phyloP scores from a whole-genome alignment of 495 filamentous ascomycete genomes.

The Trichoderma orchidacearum region DNA sequence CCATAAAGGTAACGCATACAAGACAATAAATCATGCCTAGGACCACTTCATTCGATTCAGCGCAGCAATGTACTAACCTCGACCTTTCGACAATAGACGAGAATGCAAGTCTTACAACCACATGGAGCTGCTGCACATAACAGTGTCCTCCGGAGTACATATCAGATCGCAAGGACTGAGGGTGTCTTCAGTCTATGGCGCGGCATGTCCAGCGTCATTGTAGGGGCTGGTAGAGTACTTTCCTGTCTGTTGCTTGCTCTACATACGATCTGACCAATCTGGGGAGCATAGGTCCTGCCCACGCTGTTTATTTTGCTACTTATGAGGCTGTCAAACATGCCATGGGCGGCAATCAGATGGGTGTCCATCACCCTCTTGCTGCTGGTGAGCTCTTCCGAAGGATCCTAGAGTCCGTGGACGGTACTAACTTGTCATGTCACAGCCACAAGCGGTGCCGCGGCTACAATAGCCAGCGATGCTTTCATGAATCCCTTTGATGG shows the following conservation, averaged over 20 bases:
- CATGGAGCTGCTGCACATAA: conserved; percentile 75
- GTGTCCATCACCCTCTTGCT: conserved; percentile 85
- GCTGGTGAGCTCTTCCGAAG: conserved; percentile 46
- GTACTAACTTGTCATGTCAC: conserved; percentile 10
- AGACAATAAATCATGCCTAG: background rate
- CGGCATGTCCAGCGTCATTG: conserved; percentile 88
- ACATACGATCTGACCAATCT: conserved; percentile 8
- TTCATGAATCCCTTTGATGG: conserved; percentile 99
- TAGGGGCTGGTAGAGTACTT: conserved; percentile 55
- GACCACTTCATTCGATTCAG: too few species aligned
- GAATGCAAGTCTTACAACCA: conserved; percentile 93
- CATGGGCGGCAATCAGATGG: conserved; percentile 81
- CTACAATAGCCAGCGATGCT: conserved; percentile 92
- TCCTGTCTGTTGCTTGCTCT: background rate
- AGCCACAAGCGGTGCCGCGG: conserved; percentile 86
- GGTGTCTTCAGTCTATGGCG: conserved; percentile 87
- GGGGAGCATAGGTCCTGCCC: conserved; percentile 63
- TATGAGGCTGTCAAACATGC: conserved; percentile 95
- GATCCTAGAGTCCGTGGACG: background rate
- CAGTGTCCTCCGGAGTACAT: conserved; percentile 82
- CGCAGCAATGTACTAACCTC: background rate
- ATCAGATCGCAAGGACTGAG: conserved; percentile 80
- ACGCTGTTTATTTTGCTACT: conserved; percentile 95
- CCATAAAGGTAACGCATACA: conserved; percentile 66
- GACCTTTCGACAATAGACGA: conserved; percentile 46